These are phyloP conservation scores for Aureobasidium lini DNA, from an alignment of 2,329 filamentous ascomycete genomes.

Conservation along the genomic window DNA sequence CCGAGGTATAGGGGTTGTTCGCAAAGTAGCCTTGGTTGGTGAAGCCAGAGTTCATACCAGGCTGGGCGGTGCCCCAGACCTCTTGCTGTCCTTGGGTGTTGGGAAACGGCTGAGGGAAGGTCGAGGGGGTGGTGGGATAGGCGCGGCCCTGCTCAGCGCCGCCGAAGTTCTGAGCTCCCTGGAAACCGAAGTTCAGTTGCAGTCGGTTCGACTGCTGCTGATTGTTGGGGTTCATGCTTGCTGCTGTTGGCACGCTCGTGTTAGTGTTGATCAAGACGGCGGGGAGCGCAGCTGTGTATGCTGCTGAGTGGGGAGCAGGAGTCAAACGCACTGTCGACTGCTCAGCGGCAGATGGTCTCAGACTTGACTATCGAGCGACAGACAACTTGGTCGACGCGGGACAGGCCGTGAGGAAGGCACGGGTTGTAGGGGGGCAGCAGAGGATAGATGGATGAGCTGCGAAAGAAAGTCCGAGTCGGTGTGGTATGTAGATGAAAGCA, in stretches of 20 bases:
- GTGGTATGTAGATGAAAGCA: background rate
- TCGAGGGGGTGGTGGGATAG: constrained; percentile 72
- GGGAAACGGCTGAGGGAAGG: constrained; percentile 80
- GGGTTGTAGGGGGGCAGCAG: background rate
- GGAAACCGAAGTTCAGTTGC: constrained; percentile 42
- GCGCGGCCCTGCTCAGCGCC: constrained; percentile 38
- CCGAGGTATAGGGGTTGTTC: constrained; percentile 36
- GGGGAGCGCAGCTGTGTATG: background rate
- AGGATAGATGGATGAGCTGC: background rate
- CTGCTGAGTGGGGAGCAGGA: background rate
- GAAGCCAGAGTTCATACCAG: constrained; percentile 31
- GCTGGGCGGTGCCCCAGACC: constrained; percentile 45
- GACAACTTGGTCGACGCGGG: background rate
- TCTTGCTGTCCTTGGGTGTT: constrained; percentile 55
- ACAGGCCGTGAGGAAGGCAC: background rate
- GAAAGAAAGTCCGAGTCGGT: constrained; percentile 2
- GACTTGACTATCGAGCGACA: background rate
- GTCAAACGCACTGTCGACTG: background rate
- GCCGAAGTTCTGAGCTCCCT: constrained; percentile 35
- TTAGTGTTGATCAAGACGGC: background rate
- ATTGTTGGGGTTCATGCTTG: constrained; percentile 12
- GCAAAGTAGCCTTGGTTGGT: constrained; percentile 43
- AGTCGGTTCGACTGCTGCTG: constrained; percentile 35
- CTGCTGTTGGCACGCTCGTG: background rate
- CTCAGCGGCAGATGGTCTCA: background rate